phyloP scores from a whole-genome alignment of 495 filamentous ascomycete species.

The Hypoxylon fuscum region DNA sequence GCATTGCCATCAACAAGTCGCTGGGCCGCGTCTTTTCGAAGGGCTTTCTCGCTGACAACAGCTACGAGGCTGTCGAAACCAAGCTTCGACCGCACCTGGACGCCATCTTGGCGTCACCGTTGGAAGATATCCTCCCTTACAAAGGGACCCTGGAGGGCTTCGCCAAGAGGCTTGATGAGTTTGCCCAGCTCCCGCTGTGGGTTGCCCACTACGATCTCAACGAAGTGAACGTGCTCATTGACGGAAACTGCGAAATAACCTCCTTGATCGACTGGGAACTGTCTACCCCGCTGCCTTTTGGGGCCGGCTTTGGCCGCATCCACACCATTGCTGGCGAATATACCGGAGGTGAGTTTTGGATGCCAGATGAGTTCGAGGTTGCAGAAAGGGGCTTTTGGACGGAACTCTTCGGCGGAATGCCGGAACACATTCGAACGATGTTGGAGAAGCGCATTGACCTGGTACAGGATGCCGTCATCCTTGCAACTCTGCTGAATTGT shows the following conservation, averaged over 20 bases:
- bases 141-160: conserved; percentile 26
- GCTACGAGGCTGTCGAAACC: conserved; percentile 36
- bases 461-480: conserved; percentile 40
- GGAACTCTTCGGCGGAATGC: conserved; percentile 33
- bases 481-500: conserved; percentile 41
- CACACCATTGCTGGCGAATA: conserved; percentile 46
- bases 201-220: conserved; percentile 46
- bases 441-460: conserved; percentile 24
- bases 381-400: conserved; percentile 43
- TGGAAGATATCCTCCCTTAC: conserved; percentile 40
- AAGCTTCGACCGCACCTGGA: conserved; percentile 42
- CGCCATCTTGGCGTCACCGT: conserved; percentile 39
- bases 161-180: conserved; percentile 36
- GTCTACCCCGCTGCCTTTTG: conserved; percentile 47
- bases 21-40: conserved; percentile 38
- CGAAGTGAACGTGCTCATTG: conserved; percentile 46
- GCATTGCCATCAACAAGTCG: conserved; percentile 37
- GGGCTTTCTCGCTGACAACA: conserved; percentile 36
- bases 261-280: conserved; percentile 49
- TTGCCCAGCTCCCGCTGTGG: conserved; percentile 45
- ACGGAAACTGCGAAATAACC: conserved; percentile 45
- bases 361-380: conserved; percentile 45
- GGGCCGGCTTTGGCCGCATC: conserved; percentile 47
- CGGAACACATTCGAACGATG: conserved; percentile 22
- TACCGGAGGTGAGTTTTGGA: conserved; percentile 43